Conservation (phyloP, 257 asterid species). For the Plectranthus barbatus region DNA sequence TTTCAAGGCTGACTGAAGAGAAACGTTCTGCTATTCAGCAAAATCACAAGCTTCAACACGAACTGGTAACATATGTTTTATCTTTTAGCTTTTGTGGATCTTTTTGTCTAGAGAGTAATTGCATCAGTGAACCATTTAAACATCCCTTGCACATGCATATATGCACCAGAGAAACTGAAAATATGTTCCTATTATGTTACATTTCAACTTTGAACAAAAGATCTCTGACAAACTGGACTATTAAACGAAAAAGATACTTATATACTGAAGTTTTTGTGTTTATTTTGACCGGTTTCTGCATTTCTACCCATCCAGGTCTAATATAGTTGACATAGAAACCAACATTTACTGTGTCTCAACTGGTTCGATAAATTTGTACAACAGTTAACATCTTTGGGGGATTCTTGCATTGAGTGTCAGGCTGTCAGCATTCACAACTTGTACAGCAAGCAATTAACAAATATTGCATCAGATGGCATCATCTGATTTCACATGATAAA, state of each 20-base stretch:
- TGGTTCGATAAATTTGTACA: background rate
- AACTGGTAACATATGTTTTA: constrained; percentile 28
- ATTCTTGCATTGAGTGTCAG: background rate
- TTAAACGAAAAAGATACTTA: background rate
- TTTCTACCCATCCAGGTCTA: background rate
- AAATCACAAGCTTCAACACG: constrained; percentile 63
- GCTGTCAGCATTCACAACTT: background rate
- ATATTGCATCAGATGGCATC: background rate
- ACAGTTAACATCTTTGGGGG: background rate
- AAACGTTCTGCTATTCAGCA: constrained; percentile 54
- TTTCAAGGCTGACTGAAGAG: constrained; percentile 77
- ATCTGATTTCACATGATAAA: background rate
- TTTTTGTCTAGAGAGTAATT: background rate
- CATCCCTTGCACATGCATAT: background rate
- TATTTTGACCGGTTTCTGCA: background rate
- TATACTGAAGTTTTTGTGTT: background rate
- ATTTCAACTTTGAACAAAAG: background rate
- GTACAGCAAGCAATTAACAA: background rate
- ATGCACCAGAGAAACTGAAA: background rate
- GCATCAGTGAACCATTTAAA: background rate
- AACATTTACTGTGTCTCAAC: background rate
- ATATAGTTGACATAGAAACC: background rate
- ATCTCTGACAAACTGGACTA: background rate
- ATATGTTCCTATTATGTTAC: background rate
- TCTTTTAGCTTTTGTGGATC: background rate